These are phyloP conservation scores for Rhizophora mangle DNA, from an alignment of 345 rosid genomes.

Conservation along the genomic window DNA sequence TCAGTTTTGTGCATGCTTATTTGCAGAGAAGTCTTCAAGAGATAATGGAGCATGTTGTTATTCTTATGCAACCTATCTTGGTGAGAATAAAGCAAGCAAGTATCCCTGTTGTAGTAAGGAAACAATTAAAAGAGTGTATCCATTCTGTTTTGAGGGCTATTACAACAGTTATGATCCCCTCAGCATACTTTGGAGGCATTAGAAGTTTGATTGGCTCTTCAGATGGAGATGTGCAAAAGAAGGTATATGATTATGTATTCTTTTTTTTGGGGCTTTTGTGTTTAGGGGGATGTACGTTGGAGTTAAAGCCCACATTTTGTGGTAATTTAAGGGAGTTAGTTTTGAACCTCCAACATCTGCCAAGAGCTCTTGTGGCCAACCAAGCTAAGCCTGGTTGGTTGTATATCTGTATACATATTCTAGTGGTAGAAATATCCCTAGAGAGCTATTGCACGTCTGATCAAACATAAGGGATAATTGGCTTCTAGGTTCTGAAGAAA, in stretches of 20 bases:
- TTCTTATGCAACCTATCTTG: constrained; percentile 49
- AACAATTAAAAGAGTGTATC: constrained; percentile 51
- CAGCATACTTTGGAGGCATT: constrained; percentile 66
- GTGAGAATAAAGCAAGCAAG: constrained; percentile 41
- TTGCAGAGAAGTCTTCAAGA: constrained; percentile 65
- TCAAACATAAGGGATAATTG: no score
- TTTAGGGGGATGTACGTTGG: no score
- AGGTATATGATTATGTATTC: constrained; percentile 45
- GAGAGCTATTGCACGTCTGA: no score
- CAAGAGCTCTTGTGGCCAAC: no score
- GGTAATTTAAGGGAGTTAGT: no score
- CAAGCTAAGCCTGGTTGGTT: no score
- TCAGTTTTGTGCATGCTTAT: not conserved
- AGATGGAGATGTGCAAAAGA: constrained; percentile 56
- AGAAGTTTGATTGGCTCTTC: constrained; percentile 57
- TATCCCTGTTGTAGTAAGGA: constrained; percentile 38
- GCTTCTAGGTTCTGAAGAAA: no score
- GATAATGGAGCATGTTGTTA: constrained; percentile 68
- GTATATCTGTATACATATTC: no score
- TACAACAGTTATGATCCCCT: constrained; percentile 54
- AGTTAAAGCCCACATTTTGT: no score
- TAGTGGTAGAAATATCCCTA: no score
- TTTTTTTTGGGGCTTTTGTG: not conserved
- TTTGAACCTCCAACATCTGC: no score
- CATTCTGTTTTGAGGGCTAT: constrained; percentile 55